A percentile compares a stretch with the other conserved stretches of the same genome.
These are phyloP conservation scores for Litchi chinensis DNA, from an alignment of 345 rosid genomes.

Conservation along the genomic window DNA sequence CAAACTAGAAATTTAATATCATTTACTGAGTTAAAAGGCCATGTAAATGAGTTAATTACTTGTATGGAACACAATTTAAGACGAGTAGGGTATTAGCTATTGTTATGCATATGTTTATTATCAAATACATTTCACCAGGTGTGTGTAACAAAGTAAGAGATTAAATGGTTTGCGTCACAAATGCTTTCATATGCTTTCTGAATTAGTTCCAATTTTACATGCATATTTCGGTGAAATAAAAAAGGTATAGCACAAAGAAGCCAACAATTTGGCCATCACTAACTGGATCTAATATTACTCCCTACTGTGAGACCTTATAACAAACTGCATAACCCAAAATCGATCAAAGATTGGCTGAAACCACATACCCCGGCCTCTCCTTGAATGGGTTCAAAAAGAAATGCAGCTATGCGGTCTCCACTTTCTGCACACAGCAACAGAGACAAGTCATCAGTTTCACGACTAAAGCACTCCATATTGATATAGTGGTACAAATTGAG, in stretches of 20 bases:
- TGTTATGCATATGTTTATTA: not conserved
- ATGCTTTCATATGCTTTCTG: not conserved
- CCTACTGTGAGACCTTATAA: not conserved
- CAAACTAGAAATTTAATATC: not conserved
- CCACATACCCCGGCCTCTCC: slow-evolving; percentile 97
- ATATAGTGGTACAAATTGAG: slow-evolving; percentile 14
- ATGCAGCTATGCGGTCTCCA: slow-evolving; percentile 83
- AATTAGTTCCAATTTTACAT: not conserved
- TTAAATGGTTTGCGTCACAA: not conserved
- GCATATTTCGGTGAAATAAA: not conserved
- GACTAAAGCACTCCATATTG: not conserved
- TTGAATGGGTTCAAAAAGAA: slow-evolving; percentile 97
- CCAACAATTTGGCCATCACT: not conserved
- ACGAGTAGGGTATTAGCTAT: not conserved
- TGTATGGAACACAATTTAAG: not conserved
- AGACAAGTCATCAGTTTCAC: slow-evolving; percentile 3
- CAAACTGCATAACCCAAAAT: not conserved
- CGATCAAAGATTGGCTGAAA: slow-evolving; percentile 3
- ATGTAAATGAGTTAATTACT: not conserved
- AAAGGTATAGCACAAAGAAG: not conserved
- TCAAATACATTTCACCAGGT: not conserved
- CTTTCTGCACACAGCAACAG: slow-evolving; percentile 49
- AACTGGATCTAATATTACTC: not conserved
- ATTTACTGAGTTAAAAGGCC: not conserved
- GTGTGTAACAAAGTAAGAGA: not conserved